Conservation (phyloP, 2,329 filamentous ascomycete genomes). For the Botrytis paeoniae region DNA sequence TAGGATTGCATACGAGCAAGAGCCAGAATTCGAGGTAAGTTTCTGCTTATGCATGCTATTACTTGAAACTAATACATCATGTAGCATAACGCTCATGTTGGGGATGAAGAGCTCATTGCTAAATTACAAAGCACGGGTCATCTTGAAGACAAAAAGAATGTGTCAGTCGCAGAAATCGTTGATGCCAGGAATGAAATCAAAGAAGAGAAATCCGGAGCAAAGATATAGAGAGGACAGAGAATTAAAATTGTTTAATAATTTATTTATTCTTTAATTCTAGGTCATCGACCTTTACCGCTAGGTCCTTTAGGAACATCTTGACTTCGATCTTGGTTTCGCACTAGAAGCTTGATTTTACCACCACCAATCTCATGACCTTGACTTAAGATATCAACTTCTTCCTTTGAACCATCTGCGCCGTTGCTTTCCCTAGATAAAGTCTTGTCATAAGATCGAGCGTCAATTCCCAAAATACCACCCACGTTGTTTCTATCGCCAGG, state of each 20-base stretch:
- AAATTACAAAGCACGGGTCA: constrained; percentile 54
- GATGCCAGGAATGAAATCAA: constrained; percentile 30
- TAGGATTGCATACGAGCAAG: constrained; percentile 74
- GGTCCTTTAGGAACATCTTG: constrained; percentile 35
- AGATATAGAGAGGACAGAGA: constrained; percentile 19
- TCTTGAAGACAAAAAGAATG: constrained; percentile 48
- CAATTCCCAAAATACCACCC: constrained; percentile 72
- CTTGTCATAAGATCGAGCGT: constrained; percentile 66
- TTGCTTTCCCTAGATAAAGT: constrained; percentile 49
- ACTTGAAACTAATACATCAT: constrained; percentile 17
- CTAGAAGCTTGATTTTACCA: constrained; percentile 59
- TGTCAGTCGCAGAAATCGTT: constrained; percentile 50
- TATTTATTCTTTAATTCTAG: constrained; percentile 31
- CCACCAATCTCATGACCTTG: constrained; percentile 67
- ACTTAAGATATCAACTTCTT: constrained; percentile 54
- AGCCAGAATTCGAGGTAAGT: constrained; percentile 73
- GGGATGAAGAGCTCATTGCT: constrained; percentile 62
- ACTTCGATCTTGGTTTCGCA: constrained; percentile 44
- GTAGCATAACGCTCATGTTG: constrained; percentile 35
- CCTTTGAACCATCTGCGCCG: constrained; percentile 36
- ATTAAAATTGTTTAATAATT: constrained; percentile 28
- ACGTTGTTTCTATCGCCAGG: constrained; percentile 83
- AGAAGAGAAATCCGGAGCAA: constrained; percentile 15
- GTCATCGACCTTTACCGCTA: constrained; percentile 32
- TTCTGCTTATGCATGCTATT: constrained; percentile 42